Evolutionary conservation across 495 filamentous ascomycete species (phyloP), one percentile per base, ranked within the genome.

Genomic region (Filosporella fistucella): DNA sequence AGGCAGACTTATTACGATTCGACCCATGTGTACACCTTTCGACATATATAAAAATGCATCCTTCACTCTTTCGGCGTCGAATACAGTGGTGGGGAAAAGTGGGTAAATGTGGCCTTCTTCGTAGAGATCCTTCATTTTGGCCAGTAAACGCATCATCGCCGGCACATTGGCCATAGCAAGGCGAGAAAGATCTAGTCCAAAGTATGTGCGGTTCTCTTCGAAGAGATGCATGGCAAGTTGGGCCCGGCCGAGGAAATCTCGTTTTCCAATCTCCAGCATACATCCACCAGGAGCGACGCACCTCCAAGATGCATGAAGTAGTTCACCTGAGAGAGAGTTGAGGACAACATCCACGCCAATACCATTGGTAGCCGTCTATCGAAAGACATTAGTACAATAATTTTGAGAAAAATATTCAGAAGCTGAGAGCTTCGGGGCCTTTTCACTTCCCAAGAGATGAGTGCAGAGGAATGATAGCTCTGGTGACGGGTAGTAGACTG

Each of bases 331-430:
- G 7, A 86, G 59, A 0, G 76, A 82, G 57, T 85, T 86, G 9
- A 88, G 54, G 4, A 86, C 63, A 0, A 88, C 70, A 54, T 87
- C 82, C 0, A 86, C 78, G 1, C 84, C 83, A 1, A 50, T 44
- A 14, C 72, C 68, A 22, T 59, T 39, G 2, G 78, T 84, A 7
- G 60, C 58, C 0, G 52, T 26, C n/a, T n/a, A n/a, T n/a, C n/a
- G n/a, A n/a, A n/a, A n/a, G n/a, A n/a, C n/a, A n/a, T n/a, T n/a
- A n/a, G n/a, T n/a, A n/a, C n/a, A n/a, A n/a, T n/a, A n/a, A n/a
- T n/a, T n/a, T n/a, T n/a, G n/a, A n/a, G n/a, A n/a, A n/a, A n/a
- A n/a, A n/a, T n/a, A n/a, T n/a, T n/a, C n/a, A n/a, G n/a, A n/a
- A n/a, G n/a, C n/a, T n/a, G n/a, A n/a, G n/a, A n/a, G n/a, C n/a